These are phyloP conservation scores for Geotrichum fermentans DNA, from an alignment of 1,139 yeast species.

Conservation along the genomic window DNA sequence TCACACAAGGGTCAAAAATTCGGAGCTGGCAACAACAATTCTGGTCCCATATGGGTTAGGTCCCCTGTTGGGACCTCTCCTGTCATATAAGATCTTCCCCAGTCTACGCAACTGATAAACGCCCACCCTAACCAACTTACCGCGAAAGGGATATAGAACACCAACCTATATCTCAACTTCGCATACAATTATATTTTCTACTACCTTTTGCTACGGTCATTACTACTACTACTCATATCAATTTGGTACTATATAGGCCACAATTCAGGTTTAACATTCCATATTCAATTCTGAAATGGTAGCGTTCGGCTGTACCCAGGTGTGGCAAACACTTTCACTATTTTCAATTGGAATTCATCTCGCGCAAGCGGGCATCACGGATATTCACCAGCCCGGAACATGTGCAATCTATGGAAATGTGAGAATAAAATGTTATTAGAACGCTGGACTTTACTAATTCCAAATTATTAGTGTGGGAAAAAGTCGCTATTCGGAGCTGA, in stretches of 20 bases:
- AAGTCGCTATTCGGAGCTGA: slow-evolving; percentile 70
- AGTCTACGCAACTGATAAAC: no score
- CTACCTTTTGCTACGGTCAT: no score
- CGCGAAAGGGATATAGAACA: no score
- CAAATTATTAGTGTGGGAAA: slow-evolving; percentile 61
- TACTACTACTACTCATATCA: no score
- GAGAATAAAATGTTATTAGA: slow-evolving; percentile 14
- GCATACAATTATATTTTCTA: no score
- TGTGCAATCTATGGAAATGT: slow-evolving; percentile 53
- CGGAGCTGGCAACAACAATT: not conserved
- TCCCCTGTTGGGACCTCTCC: no score
- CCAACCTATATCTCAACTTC: no score
- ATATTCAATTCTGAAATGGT: slow-evolving; percentile 7
- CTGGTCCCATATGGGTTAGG: not conserved
- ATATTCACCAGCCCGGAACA: slow-evolving; percentile 34
- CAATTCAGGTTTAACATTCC: no score
- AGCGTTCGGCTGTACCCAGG: slow-evolving; percentile 2
- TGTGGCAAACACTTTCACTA: slow-evolving; percentile 4
- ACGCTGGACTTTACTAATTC: not conserved
- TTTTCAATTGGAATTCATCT: not conserved
- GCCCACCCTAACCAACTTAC: no score
- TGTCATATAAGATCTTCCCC: no score
- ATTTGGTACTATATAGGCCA: not conserved
- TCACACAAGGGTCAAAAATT: not conserved
- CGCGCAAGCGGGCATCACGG: slow-evolving; percentile 13